Evolutionary conservation across 192 early-diverging fungal genomes (phyloP), one percentile per base, ranked within the genome.

Genomic region (Coemansia sp.): DNA sequence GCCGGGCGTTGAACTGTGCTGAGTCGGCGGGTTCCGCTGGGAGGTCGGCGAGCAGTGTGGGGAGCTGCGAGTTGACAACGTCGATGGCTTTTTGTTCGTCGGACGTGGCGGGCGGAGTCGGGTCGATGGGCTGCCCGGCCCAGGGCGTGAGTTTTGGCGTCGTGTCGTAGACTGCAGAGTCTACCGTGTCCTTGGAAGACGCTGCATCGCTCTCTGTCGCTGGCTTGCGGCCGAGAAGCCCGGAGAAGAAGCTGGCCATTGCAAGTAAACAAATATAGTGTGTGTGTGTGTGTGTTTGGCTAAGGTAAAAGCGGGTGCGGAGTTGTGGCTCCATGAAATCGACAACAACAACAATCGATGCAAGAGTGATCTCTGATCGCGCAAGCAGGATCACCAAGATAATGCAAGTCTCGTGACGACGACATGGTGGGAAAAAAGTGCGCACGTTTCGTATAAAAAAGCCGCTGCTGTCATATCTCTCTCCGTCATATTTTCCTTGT

Each of bases 41-140:
- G 15, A 77, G 69, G n/a, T 71, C 69, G 11, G 41, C 17, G 23
- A 77, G 64, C 9, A 77, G 64, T 51, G 55, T 45, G 39, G 52
- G 17, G 48, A 56, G 62, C 37, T 66, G 66, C 42, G 15, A 7
- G 21, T 14, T 23, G 42, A 75, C 65, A 11, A 17, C 19, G 17
- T 61, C 61, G 7, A 75, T 40, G 7, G 34, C 22, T 18, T 33
- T 24, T 18, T 69, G 72, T 55, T 75, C 72, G 30, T 68, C 54
- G 50, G 66, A 17, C 4, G 72, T 75, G 1, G 72, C 58, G 37
- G 48, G 54, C 1, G 72, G 66, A 30, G 59, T 68, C 7, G 54
- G 49, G 12, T 68, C 62, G 13, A 69, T 45, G 17, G 55, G 47
- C 23, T 61, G 48, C 22, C 40, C 49, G 1, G 50, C 17, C 3